These are phyloP conservation scores for Populus simonii DNA, from an alignment of 345 rosid species.

Conservation along the genomic window DNA sequence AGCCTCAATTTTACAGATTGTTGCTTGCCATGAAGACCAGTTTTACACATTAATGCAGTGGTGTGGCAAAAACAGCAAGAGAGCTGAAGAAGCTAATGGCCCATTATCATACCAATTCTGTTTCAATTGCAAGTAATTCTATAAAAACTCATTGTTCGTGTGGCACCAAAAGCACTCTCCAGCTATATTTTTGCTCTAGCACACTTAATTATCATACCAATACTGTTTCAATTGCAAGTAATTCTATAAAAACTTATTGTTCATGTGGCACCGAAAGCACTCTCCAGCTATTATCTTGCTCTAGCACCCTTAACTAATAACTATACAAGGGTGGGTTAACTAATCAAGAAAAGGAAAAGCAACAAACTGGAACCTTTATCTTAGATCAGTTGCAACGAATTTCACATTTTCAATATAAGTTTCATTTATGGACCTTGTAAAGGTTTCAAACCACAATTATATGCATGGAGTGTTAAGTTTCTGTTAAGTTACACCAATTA, in stretches of 20 bases:
- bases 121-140: too few relatives aligned
- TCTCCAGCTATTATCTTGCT: not conserved
- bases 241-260: too few relatives aligned
- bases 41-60: too few relatives aligned
- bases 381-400: not conserved
- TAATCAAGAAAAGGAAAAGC: not conserved
- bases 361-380: not conserved
- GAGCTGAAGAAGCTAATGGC: too few relatives aligned
- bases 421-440: not conserved
- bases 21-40: too few relatives aligned
- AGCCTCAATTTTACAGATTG: too few relatives aligned
- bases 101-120: too few relatives aligned
- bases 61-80: too few relatives aligned
- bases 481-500: not conserved
- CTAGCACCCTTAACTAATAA: too few relatives aligned
- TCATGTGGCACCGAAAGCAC: not conserved
- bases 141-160: too few relatives aligned
- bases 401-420: not conserved
- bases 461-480: not conserved
- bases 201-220: too few relatives aligned
- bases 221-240: too few relatives aligned
- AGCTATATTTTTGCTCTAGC: not conserved
- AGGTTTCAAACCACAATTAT: not conserved
- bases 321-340: not conserved
- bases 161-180: not conserved